These are phyloP conservation scores for Claviceps maximensis DNA, from an alignment of 2,329 filamentous ascomycete genomes.

Conservation along the genomic window DNA sequence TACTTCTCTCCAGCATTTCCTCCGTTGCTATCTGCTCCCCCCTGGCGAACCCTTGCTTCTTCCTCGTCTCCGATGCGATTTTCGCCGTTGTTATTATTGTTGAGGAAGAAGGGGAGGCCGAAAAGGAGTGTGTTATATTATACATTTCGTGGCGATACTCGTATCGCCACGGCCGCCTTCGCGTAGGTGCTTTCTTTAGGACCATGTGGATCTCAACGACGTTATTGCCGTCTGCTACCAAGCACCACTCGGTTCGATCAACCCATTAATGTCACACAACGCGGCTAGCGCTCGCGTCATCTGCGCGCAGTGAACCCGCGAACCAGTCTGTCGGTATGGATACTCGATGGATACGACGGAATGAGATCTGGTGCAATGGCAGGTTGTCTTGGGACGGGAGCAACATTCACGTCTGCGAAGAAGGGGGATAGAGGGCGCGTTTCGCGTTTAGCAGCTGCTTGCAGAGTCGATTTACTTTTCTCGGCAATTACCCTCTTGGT, in stretches of 20 bases:
- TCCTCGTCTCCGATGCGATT: background rate
- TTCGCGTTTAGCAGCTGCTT: too few species aligned
- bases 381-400: background rate
- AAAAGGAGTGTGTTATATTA: too few species aligned
- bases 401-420: background rate
- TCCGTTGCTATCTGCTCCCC: background rate
- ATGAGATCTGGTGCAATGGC: constrained; percentile 1
- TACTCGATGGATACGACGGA: background rate
- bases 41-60: background rate
- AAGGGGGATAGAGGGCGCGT: background rate
- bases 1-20: too few species aligned
- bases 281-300: background rate
- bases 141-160: background rate
- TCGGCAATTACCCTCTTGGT: too few species aligned
- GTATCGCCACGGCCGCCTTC: background rate
- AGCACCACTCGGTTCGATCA: background rate
- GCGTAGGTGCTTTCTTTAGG: background rate
- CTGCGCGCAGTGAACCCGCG: background rate
- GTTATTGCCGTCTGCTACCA: background rate
- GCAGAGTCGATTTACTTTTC: too few species aligned
- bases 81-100: too few species aligned
- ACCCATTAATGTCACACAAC: background rate
- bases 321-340: constrained; percentile 4
- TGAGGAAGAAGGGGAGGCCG: too few species aligned
- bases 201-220: background rate